Evolutionary conservation across 2,329 filamentous ascomycete species (phyloP).

Genomic region (Didymella pinodella): DNA sequence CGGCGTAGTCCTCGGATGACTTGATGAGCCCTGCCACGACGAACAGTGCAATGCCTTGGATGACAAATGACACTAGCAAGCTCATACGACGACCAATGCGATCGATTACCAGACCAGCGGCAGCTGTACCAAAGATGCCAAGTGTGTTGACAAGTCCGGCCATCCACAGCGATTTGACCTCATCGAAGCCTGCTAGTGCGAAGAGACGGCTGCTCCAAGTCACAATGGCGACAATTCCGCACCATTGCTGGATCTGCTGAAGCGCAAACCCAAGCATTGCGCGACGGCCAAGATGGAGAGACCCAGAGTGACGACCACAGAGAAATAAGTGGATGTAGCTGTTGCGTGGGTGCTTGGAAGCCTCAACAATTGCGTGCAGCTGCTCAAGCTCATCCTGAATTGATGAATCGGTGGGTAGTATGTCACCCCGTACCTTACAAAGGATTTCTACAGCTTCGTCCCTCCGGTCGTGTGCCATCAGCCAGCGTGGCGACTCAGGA

Average conservation of each 20-base stretch:
- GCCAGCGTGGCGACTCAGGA: neutral
- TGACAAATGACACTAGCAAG: neutral
- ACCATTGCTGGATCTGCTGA: neutral
- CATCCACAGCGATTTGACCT: neutral
- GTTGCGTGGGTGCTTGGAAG: neutral
- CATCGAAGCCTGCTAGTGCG: neutral
- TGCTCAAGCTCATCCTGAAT: neutral
- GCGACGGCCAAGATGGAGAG: neutral
- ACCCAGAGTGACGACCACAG: neutral
- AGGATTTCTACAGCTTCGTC: neutral
- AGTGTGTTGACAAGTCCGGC: neutral
- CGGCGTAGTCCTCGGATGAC: neutral
- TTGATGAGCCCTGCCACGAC: neutral
- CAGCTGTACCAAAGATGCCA: neutral
- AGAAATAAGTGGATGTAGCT: neutral
- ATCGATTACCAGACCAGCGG: neutral
- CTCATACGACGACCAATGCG: neutral
- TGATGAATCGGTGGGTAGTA: neutral
- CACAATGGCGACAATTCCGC: neutral
- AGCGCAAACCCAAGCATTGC: neutral
- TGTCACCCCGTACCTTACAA: neutral
- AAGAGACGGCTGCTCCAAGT: neutral
- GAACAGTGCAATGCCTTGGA: neutral
- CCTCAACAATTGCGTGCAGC: neutral
- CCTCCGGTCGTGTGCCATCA: neutral